Base-by-base conservation (phyloP, 129 eudicot genomes). In the Escallonia herrerae region DNA sequence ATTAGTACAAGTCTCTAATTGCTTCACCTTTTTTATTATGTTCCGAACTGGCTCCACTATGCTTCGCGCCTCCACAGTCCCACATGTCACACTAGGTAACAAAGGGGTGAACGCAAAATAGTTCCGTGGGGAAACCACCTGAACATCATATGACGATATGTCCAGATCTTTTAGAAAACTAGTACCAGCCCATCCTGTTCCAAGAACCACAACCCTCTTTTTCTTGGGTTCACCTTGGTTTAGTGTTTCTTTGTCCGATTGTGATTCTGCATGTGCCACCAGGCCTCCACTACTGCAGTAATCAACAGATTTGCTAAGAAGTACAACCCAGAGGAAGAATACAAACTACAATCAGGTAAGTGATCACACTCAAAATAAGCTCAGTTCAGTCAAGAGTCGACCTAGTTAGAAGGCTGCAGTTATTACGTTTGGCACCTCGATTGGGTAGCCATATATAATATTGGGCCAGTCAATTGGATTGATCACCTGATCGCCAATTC, bases 61-160 rank as follows among this genome's bases (percentile, higher is more conserved):
- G 78, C 98, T 88, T 37, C 98, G 82, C 57, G 96, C 98, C 83
- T 93, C 98, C 8, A 93, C 96, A 43, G 96, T 83, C 41, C 96
- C 98, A 73, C 89, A 81, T 13, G 98, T 91, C 62, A 91, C 96
- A 65, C 98, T 93, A 8, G 98, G 98, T 70, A 93, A 75, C 81
- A 93, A 79, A 2, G 98, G 98, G n/a, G 98, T 93, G 77, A 93
- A 93, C 11, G 95, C 91, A 76, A 93, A 93, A 81, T 93, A 93
- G 60, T 93, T 93, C 64, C 95, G 74, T 14, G 98, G 98, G 11
- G 98, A 93, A 78, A 93, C 95, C 48, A 93, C 91, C 71, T 89
- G 90, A 64, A 93, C 98, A 56, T 93, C 98, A 58, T 91, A 93
- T 7, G 74, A 57, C 38, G 91, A 83, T 67, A 86, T 80, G 66